Base-by-base conservation (phyloP, 2,329 filamentous ascomycete genomes). In the Sporothrix brasiliensis region DNA sequence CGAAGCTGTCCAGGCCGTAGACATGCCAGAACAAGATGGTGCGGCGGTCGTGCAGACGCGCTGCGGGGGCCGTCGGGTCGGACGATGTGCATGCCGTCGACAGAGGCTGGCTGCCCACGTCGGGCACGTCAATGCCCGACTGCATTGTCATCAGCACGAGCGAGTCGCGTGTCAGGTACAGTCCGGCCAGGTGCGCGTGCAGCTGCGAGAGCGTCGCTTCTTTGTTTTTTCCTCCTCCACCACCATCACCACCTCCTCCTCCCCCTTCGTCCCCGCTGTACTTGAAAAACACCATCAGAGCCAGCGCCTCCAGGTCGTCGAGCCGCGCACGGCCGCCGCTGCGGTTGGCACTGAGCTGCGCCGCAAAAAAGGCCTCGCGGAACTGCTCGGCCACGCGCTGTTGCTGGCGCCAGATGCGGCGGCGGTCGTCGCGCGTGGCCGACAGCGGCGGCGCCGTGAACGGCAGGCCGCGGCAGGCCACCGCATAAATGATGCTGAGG, bases 121-220 rank as follows among this genome's bases (percentile, higher is more conserved):
- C 14, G 24, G 39, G 49, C 67, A 34, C 65, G 54, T 68, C 49
- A 16, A 72, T 70, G 21, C 71, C 71, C 13, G 71, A 72, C 58
- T 72, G 71, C 71, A 72, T 65, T 7, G 73, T 74, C 75, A 76
- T 74, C 47, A 77, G 60, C 2, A 76, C 74, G 7, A 76, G 73
- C 41, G 75, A 73, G 69, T 76, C 74, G 54, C 74, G 75, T 4
- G 72, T 75, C 47, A 76, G 67, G 52, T 75, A 76, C 9, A 76
- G 66, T 3, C 58, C 68, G 10, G 72, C 73, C 6, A 77, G 63
- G 27, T 74, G 70, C 9, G 60, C 69, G 14, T 65, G 61, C 44
- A 72, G 50, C 27, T 67, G 53, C 13, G 50, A 30, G 16, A 65
- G 14, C 4, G 41, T 44, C 34, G 41, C 41, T 2, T 13, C 41